Conservation (phyloP, 129 eudicot species). For the Apium graveolens region DNA sequence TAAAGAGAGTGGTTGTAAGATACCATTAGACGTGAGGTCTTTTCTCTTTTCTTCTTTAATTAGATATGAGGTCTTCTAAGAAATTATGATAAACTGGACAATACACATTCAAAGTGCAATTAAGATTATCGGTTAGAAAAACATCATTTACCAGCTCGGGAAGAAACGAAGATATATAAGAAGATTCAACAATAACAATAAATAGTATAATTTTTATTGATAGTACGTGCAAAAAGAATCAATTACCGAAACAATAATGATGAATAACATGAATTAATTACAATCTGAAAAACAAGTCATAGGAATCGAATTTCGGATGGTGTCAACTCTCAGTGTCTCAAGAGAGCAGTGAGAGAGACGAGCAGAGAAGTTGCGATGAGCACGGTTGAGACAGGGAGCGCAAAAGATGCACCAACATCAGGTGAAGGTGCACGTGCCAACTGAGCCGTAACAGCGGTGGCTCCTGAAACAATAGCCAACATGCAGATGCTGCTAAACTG, state of each 20-base stretch:
- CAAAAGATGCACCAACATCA: constrained; percentile 26
- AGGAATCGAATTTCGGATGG: background rate
- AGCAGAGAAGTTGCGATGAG: constrained; percentile 23
- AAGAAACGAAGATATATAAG: too few species aligned
- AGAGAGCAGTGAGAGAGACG: constrained; percentile 21
- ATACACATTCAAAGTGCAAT: too few species aligned
- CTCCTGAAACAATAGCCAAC: background rate
- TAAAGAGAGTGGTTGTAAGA: too few species aligned
- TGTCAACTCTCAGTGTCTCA: constrained; percentile 15
- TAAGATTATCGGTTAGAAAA: too few species aligned
- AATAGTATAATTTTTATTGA: background rate
- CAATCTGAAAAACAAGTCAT: too few species aligned
- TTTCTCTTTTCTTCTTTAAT: too few species aligned
- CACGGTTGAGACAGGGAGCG: constrained; percentile 20
- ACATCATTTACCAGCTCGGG: too few species aligned
- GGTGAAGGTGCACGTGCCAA: constrained; percentile 32
- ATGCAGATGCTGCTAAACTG: constrained; percentile 15
- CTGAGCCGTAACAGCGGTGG: constrained; percentile 22
- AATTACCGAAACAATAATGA: too few species aligned
- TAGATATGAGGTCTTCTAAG: too few species aligned
- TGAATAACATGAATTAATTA: background rate
- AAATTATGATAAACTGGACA: too few species aligned
- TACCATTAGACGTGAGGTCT: too few species aligned
- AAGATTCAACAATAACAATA: too few species aligned
- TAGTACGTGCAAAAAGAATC: background rate